Percentiles rank a stretch among this genome's conserved stretches.
These are phyloP conservation scores for Cyberlindnera euphorbiiphila DNA, from an alignment of 805 yeast genomes.

Conservation along the genomic window DNA sequence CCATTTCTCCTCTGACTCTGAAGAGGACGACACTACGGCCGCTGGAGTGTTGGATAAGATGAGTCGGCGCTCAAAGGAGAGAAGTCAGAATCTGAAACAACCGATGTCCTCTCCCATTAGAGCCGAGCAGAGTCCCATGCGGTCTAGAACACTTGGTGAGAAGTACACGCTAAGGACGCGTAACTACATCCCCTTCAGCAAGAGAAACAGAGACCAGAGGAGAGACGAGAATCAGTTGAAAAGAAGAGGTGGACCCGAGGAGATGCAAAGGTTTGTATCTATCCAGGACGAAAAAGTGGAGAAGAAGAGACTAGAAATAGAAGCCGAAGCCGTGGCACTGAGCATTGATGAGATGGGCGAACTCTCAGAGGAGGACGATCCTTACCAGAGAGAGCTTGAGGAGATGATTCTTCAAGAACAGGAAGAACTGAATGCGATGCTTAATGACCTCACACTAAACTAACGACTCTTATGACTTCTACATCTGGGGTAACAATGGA, in stretches of 20 bases:
- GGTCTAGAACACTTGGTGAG: conserved; percentile 13
- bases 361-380: conserved; percentile 11
- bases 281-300: conserved; percentile 12
- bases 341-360: conserved; percentile 9
- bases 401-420: conserved; percentile 16
- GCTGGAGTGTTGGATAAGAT: conserved; percentile 7
- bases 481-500: not conserved
- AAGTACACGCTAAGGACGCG: conserved; percentile 24
- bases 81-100: conserved; percentile 4
- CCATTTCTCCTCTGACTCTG: conserved; percentile 1
- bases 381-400: conserved; percentile 17
- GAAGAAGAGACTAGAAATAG: conserved; percentile 4
- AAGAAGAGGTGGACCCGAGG: conserved; percentile 22
- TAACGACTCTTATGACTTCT: not conserved
- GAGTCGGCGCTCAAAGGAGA: conserved; percentile 4
- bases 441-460: conserved; percentile 3
- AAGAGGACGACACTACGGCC: conserved; percentile 3
- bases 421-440: conserved; percentile 18
- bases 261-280: conserved; percentile 20
- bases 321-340: conserved; percentile 13
- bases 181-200: conserved; percentile 21
- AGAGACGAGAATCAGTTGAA: conserved; percentile 15
- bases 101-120: conserved; percentile 17
- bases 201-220: conserved; percentile 10
- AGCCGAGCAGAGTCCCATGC: conserved; percentile 4